A percentile compares a stretch with the other conserved stretches of the same genome.
These are phyloP conservation scores for Tubosaeta brunneosetosa DNA, from an alignment of 768 basidiomycete species.

Conservation along the genomic window DNA sequence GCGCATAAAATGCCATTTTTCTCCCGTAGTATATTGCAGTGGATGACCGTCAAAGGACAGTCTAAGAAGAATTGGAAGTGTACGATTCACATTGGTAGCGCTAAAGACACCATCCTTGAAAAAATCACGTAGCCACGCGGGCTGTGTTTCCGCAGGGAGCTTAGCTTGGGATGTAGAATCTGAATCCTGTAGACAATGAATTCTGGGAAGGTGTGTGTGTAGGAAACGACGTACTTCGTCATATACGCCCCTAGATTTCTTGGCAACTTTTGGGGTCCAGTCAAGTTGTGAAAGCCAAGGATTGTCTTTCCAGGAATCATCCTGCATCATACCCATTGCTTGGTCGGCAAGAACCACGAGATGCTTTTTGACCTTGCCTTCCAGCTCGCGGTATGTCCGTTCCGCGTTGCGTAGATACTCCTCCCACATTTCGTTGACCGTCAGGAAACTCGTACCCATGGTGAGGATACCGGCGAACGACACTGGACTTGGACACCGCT, in stretches of 20 bases:
- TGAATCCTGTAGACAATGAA: constrained; percentile 5
- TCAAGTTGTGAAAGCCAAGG: constrained; percentile 89
- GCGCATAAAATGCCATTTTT: constrained; percentile 64
- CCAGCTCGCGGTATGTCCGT: constrained; percentile 63
- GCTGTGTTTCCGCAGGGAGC: constrained; percentile 28
- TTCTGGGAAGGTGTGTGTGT: background rate
- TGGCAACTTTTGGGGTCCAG: constrained; percentile 85
- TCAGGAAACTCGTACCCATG: constrained; percentile 90
- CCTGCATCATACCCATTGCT: constrained; percentile 44
- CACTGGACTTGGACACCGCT: constrained; percentile 85
- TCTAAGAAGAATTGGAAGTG: constrained; percentile 65
- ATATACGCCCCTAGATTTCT: constrained; percentile 60
- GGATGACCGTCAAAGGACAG: constrained; percentile 59
- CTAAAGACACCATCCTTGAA: constrained; percentile 38
- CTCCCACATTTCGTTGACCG: constrained; percentile 89
- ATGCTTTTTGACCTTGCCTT: constrained; percentile 53
- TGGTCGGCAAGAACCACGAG: constrained; percentile 67
- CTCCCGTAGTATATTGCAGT: constrained; percentile 46
- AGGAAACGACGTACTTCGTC: constrained; percentile 19
- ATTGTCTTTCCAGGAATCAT: constrained; percentile 60
- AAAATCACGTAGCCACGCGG: constrained; percentile 56
- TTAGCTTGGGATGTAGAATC: background rate
- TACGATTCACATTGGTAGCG: constrained; percentile 36
- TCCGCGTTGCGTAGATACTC: constrained; percentile 78
- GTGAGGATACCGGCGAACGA: constrained; percentile 86